Conservation (phyloP, 2,329 filamentous ascomycete species). For the Phyllachora maydis region DNA sequence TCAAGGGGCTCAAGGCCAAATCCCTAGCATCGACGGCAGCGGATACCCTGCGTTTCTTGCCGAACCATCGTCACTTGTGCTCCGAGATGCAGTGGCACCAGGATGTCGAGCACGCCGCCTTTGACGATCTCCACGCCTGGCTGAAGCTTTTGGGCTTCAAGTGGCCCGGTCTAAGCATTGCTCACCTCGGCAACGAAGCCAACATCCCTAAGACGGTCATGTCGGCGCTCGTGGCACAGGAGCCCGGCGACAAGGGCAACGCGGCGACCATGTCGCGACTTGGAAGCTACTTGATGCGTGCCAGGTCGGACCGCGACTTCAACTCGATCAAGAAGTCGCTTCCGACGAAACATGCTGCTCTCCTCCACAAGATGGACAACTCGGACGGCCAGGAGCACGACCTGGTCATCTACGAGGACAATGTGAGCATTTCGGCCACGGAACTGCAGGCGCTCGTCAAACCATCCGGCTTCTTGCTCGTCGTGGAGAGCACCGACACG, state of each 20-base stretch:
- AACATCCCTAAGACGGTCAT: constrained; percentile 8
- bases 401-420: constrained; percentile 8
- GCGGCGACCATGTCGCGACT: constrained; percentile 1
- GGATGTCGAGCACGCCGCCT: constrained; percentile 10
- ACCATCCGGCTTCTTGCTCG: constrained; percentile 10
- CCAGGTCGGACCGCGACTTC: neutral
- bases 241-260: constrained; percentile 2
- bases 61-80: constrained; percentile 25
- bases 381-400: constrained; percentile 10
- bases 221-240: constrained; percentile 9
- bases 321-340: neutral
- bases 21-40: constrained; percentile 12
- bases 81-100: constrained; percentile 25
- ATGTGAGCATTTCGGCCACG: constrained; percentile 3
- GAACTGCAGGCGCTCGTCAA: constrained; percentile 7
- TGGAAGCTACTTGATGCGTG: constrained; percentile 1
- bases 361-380: too few species aligned
- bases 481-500: constrained; percentile 2
- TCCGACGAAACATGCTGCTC: neutral
- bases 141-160: constrained; percentile 16
- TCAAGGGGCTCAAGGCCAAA: constrained; percentile 23
- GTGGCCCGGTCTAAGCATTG: constrained; percentile 14
- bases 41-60: constrained; percentile 16
- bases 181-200: constrained; percentile 15
- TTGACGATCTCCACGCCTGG: constrained; percentile 8